Conservation (phyloP, 306 rosid genomes). For the Cicer pinnatifidum region DNA sequence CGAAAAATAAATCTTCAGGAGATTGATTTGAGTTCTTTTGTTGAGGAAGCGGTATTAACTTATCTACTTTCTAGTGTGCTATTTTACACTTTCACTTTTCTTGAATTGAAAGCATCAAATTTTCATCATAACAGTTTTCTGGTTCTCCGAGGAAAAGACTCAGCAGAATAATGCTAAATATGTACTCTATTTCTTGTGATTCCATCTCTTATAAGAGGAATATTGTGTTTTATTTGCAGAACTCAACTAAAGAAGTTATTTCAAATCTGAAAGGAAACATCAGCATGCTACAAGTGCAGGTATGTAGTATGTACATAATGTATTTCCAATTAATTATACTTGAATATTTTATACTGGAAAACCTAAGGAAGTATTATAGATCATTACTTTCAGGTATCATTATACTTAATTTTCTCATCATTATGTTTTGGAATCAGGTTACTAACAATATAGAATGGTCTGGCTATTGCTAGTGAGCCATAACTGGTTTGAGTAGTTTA, state of each 20-base stretch:
- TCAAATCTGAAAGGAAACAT: conserved; percentile 55
- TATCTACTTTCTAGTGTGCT: background rate
- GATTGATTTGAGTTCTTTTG: conserved; percentile 51
- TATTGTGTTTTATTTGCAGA: conserved; percentile 58
- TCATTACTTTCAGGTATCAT: conserved; percentile 18
- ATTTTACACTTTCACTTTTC: background rate
- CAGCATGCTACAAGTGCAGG: conserved; percentile 64
- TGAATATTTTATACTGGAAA: conserved; percentile 32
- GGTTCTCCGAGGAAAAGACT: conserved; percentile 14
- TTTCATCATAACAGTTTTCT: conserved; percentile 14
- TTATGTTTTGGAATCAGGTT: conserved; percentile 33
- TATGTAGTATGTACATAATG: conserved; percentile 61
- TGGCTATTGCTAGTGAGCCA: conserved; percentile 23
- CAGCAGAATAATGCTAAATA: conserved; percentile 15
- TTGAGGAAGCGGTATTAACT: conserved; percentile 57
- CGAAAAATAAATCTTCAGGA: conserved; percentile 61
- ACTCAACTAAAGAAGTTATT: conserved; percentile 54
- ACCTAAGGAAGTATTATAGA: conserved; percentile 7
- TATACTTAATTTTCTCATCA: conserved; percentile 25
- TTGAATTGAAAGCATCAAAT: conserved; percentile 13
- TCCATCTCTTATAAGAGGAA: conserved; percentile 41
- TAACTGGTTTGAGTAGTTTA: conserved; percentile 35
- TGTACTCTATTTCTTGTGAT: conserved; percentile 31
- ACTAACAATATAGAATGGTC: background rate
- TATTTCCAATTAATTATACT: conserved; percentile 27